Evolutionary conservation across 2,329 filamentous ascomycete genomes (phyloP).

Genomic region (Whalleya microplaca): DNA sequence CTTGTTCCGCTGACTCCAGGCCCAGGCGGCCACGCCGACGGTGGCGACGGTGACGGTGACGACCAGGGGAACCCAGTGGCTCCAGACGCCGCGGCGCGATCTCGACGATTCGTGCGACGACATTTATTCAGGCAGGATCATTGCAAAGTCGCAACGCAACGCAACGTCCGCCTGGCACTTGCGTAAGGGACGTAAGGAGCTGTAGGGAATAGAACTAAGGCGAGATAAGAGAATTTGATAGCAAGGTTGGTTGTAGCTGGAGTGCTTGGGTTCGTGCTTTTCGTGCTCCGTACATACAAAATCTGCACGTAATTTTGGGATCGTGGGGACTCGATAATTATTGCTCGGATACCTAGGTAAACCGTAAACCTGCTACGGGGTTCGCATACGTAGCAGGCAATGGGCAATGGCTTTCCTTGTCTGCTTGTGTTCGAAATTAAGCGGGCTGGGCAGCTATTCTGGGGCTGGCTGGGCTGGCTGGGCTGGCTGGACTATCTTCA

Average conservation of each 20-base stretch:
- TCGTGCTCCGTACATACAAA: neutral
- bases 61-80: constrained; percentile 88
- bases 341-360: neutral
- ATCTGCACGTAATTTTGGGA: neutral
- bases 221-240: constrained; percentile 7
- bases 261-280: too few species aligned
- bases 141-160: constrained; percentile 43
- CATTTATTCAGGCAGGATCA: constrained; percentile 52
- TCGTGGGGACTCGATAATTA: neutral
- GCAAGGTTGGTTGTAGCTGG: too few species aligned
- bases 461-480: constrained; percentile 7
- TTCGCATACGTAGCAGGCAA: too few species aligned
- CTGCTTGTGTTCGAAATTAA: constrained; percentile 9
- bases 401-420: too few species aligned
- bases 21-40: constrained; percentile 85
- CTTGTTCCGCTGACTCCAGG: constrained; percentile 84
- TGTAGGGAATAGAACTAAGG: too few species aligned
- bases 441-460: constrained; percentile 18
- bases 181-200: constrained; percentile 16
- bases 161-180: constrained; percentile 22
- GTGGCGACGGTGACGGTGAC: constrained; percentile 88
- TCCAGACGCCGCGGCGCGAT: constrained; percentile 64
- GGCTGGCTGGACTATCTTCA: constrained; percentile 12
- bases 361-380: too few species aligned
- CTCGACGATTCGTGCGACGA: constrained; percentile 67